Base-by-base conservation (phyloP, 2,329 filamentous ascomycete genomes). In the Byssothecium circinans region DNA sequence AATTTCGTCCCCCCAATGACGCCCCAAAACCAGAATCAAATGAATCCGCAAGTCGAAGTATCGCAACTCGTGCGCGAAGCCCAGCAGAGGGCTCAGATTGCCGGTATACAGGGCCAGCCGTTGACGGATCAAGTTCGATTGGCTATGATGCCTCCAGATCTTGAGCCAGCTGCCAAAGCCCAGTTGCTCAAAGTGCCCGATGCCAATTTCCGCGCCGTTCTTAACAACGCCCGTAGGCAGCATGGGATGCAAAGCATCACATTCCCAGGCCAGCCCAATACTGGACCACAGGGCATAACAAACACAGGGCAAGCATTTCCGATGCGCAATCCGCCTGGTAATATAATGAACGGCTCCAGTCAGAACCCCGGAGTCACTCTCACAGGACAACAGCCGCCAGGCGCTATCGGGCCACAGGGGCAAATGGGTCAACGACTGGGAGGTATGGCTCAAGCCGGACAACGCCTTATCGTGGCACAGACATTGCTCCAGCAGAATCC, bases 141-240 rank as follows among this genome's bases (percentile, higher is more conserved):
- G 54, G 60, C 45, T 19, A 57, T 69, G 52, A 61, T 71, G 43
- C 68, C 67, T 1, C 38, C 53, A 4, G 63, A 67, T 17, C 48
- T 70, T 6, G 62, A 66, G 6, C 57, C 56, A 1, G 47, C 54
- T 8, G 50, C 65, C 4, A 70, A 65, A 50, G 51, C 63, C 20
- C 67, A 70, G 17, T 41, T 72, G 37, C 56, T 71, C 45, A 64
- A 64, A 32, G 53, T 70, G 3, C 68, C 70, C 2, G 68, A 72
- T 39, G 49, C 57, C 10, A 58, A 70, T 18, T 71, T 71, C 42
- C 61, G 62, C 8, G 38, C 47, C 18, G 58, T 69, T 19, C 38
- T 70, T 8, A 51, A 55, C 25, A 27, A 27, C 25, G 25, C 25
- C 6, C 6, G 25, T 27, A 7, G 25, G 25, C 11, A 27, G n/a